A percentile compares a stretch with the other conserved stretches of the same genome.
These are phyloP conservation scores for Sporobolomyces roseus DNA, from an alignment of 768 basidiomycete genomes.

Conservation along the genomic window DNA sequence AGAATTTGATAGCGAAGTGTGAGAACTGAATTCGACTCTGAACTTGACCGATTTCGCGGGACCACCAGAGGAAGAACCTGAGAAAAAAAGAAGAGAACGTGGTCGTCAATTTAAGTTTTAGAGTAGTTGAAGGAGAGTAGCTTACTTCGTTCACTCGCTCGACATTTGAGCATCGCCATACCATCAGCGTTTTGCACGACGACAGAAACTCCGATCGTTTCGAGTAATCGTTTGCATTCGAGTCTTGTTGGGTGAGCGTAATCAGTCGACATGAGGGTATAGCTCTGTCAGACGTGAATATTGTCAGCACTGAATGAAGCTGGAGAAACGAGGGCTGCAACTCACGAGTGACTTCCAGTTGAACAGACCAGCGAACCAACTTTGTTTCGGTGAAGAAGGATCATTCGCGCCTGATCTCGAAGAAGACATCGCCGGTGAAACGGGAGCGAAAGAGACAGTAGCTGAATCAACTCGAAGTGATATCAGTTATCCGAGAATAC, in stretches of 20 bases:
- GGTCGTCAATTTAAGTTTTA: constrained; percentile 46
- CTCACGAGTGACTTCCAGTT: constrained; percentile 67
- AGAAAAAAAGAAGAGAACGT: constrained; percentile 47
- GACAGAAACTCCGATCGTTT: constrained; percentile 66
- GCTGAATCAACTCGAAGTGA: background rate
- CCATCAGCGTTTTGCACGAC: constrained; percentile 63
- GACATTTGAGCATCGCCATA: constrained; percentile 69
- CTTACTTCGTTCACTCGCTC: constrained; percentile 62
- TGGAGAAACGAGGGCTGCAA: constrained; percentile 54
- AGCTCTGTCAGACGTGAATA: constrained; percentile 41
- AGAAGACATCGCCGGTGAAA: constrained; percentile 30
- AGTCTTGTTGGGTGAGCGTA: constrained; percentile 61
- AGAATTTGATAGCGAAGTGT: constrained; percentile 36
- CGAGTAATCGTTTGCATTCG: constrained; percentile 69
- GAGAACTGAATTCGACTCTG: constrained; percentile 65
- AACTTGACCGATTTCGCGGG: constrained; percentile 71
- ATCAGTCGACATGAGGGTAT: constrained; percentile 51
- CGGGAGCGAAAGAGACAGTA: constrained; percentile 28
- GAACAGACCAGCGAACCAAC: constrained; percentile 86
- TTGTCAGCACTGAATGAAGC: background rate
- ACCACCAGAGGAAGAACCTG: constrained; percentile 27
- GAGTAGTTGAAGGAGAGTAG: constrained; percentile 37
- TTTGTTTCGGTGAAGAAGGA: constrained; percentile 57
- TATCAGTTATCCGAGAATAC: background rate
- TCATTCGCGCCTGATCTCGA: constrained; percentile 24